A percentile compares a stretch with the other conserved stretches of the same genome.
Conservation (phyloP, 2,329 filamentous ascomycete genomes). For the Metarhizium brunneum region DNA sequence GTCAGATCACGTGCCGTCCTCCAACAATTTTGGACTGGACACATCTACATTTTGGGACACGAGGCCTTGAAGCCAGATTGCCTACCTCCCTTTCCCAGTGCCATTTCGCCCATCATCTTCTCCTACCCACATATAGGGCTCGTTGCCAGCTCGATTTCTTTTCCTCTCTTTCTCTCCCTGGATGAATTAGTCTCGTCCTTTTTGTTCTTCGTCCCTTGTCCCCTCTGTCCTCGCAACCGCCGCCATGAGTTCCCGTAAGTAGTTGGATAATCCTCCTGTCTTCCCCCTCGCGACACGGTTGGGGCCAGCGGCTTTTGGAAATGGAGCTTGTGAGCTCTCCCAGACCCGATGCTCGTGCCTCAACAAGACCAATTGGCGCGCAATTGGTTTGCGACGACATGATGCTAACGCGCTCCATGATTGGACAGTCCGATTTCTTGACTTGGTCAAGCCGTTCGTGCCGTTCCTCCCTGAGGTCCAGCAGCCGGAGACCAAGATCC, state of each 20-base stretch:
- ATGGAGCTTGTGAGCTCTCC: constrained; percentile 1
- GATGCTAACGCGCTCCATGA: constrained; percentile 17
- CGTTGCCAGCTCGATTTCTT: constrained; percentile 25
- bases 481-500: constrained; percentile 95
- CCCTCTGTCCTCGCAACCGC: constrained; percentile 19
- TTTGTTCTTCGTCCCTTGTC: constrained; percentile 17
- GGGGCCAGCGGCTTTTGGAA: constrained; percentile 5
- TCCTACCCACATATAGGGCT: constrained; percentile 24
- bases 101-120: constrained; percentile 21
- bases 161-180: constrained; percentile 25
- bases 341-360: constrained; percentile 3
- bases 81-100: constrained; percentile 26
- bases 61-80: constrained; percentile 33
- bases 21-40: constrained; percentile 29
- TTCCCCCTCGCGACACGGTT: neutral
- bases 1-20: constrained; percentile 24
- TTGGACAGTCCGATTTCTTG: constrained; percentile 85
- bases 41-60: constrained; percentile 31
- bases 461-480: constrained; percentile 99
- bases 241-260: constrained; percentile 50
- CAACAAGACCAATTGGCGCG: constrained; percentile 7
- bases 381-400: constrained; percentile 17
- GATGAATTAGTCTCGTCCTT: constrained; percentile 31
- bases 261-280: constrained; percentile 6
- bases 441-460: constrained; percentile 98